These are phyloP conservation scores for Corinectria fuckeliana DNA, from an alignment of 2,329 filamentous ascomycete genomes.

Conservation along the genomic window DNA sequence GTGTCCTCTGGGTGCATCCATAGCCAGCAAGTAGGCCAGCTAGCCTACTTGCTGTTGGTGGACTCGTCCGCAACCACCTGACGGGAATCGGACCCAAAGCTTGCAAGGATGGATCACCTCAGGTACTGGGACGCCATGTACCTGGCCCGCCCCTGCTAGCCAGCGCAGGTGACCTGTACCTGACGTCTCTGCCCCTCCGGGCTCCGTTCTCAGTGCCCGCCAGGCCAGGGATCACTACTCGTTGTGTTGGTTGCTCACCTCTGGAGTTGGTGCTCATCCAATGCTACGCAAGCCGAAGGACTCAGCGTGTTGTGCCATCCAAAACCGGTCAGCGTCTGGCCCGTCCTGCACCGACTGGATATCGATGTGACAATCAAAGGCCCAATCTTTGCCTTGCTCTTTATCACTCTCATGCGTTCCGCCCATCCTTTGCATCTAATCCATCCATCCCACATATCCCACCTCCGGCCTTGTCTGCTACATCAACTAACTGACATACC, in stretches of 20 bases:
- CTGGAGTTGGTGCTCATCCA: constrained; percentile 2
- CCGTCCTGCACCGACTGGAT: background rate
- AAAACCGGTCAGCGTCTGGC: constrained; percentile 17
- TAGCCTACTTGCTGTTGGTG: constrained; percentile 18
- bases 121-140: constrained; percentile 42
- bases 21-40: constrained; percentile 1
- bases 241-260: constrained; percentile 4
- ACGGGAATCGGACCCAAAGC: constrained; percentile 24
- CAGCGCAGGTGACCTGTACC: constrained; percentile 48
- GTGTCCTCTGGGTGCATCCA: constrained; percentile 2
- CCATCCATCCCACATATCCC: constrained; percentile 4
- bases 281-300: constrained; percentile 15
- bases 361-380: constrained; percentile 7
- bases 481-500: constrained; percentile 3
- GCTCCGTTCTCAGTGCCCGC: constrained; percentile 8
- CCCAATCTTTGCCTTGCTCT: background rate
- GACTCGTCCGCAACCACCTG: constrained; percentile 22
- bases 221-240: constrained; percentile 5
- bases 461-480: constrained; percentile 7
- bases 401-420: too few relatives aligned
- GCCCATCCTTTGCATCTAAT: background rate
- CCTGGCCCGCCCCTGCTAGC: constrained; percentile 44
- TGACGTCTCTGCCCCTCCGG: constrained; percentile 40
- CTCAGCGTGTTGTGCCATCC: constrained; percentile 15
- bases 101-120: constrained; percentile 39